phyloP scores from a whole-genome alignment of 75 land plant genomes.

The Adiantum capillusveneris region DNA sequence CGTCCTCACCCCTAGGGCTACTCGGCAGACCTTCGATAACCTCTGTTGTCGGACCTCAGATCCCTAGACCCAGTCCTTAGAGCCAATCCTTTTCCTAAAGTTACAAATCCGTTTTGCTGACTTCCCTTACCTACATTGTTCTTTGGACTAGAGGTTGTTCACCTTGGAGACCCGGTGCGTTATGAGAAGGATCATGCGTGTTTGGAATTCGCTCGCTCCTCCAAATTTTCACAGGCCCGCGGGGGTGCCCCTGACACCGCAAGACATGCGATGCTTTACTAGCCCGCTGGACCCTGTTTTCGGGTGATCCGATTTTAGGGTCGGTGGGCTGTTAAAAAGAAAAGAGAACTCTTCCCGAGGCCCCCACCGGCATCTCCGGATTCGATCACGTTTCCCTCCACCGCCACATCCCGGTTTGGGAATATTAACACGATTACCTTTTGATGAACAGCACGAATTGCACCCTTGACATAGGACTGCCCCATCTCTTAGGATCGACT shows the following conservation, averaged over 20 bases:
- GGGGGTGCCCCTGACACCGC: slow-evolving; percentile 19
- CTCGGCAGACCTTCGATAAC: slow-evolving; percentile 33
- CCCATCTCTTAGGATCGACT: no score
- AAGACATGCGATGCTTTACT: slow-evolving; percentile 27
- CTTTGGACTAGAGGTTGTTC: slow-evolving; percentile 25
- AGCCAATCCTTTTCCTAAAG: slow-evolving; percentile 31
- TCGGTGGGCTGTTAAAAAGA: no score
- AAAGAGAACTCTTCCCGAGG: no score
- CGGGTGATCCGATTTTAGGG: slow-evolving; percentile 19
- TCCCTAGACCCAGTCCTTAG: slow-evolving; percentile 23
- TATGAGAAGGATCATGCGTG: slow-evolving; percentile 28
- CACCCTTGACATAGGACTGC: slow-evolving; percentile 3
- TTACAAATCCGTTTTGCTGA: slow-evolving; percentile 31
- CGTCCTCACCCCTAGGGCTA: slow-evolving; percentile 15
- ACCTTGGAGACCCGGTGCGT: slow-evolving; percentile 22
- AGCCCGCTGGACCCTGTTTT: background rate
- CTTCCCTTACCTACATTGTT: slow-evolving; percentile 35
- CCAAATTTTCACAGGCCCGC: slow-evolving; percentile 23
- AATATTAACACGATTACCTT: slow-evolving; percentile 32
- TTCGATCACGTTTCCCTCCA: slow-evolving; percentile 18
- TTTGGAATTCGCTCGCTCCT: slow-evolving; percentile 12
- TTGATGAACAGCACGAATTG: slow-evolving; percentile 7
- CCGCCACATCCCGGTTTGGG: slow-evolving; percentile 16
- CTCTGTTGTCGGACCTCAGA: slow-evolving; percentile 3
- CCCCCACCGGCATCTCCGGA: slow-evolving; percentile 26